Percentiles rank a stretch among this genome's conserved stretches.
Conservation (phyloP, 2,329 filamentous ascomycete species). For the Fusarium dimerum region DNA sequence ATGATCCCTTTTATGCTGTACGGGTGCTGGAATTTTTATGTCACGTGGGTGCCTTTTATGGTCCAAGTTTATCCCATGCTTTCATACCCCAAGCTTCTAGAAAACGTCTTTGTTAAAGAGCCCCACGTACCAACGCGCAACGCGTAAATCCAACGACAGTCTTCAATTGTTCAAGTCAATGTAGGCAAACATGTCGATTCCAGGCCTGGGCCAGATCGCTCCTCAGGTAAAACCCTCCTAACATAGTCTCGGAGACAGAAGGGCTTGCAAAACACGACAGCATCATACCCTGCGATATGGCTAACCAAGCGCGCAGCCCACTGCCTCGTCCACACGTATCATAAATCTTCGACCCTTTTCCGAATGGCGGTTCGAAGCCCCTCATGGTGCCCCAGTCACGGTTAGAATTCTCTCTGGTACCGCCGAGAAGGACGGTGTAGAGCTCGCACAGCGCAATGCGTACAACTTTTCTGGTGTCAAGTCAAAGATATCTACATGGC, state of each 20-base stretch:
- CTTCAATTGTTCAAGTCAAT: conserved; percentile 28
- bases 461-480: conserved; percentile 84
- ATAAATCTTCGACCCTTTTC: conserved; percentile 61
- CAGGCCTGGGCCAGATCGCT: conserved; percentile 69
- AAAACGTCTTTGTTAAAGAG: conserved; percentile 27
- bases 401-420: conserved; percentile 74
- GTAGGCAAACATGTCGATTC: conserved; percentile 65
- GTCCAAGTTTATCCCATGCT: conserved; percentile 4
- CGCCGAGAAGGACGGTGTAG: conserved; percentile 92
- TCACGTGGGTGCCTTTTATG: conserved; percentile 1
- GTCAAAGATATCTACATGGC: conserved; percentile 88
- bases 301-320: conserved; percentile 31
- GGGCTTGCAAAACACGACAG: neutral
- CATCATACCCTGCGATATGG: neutral
- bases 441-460: conserved; percentile 76
- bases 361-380: conserved; percentile 80
- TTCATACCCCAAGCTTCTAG: conserved; percentile 26
- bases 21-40: conserved; percentile 4
- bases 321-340: conserved; percentile 45
- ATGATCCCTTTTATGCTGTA: neutral
- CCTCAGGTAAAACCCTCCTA: conserved; percentile 49
- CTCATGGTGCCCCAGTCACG: conserved; percentile 45
- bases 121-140: conserved; percentile 24
- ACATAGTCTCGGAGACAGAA: neutral
- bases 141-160: conserved; percentile 10